Evolutionary conservation across 129 eudicot species (phyloP).

Genomic region (Saposhnikovia divaricata): DNA sequence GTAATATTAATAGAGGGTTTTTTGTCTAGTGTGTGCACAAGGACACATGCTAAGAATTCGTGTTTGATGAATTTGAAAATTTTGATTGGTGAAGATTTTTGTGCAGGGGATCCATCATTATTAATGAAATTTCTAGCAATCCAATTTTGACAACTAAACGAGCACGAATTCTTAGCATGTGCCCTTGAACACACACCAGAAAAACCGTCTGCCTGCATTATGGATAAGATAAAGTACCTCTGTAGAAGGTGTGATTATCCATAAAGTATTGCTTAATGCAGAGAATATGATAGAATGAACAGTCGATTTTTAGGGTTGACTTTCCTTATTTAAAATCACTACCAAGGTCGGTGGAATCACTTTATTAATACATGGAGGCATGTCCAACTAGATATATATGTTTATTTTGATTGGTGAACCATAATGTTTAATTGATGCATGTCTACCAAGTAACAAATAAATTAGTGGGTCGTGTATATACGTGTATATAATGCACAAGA

Average conservation of each 20-base stretch:
- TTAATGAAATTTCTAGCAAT: no score
- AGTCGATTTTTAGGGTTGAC: conserved; percentile 4
- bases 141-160: no score
- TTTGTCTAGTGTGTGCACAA: no score
- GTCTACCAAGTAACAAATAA: background rate
- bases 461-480: background rate
- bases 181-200: no score
- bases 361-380: background rate
- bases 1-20: background rate
- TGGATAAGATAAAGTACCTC: background rate
- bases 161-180: no score
- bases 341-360: background rate
- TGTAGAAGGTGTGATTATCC: background rate
- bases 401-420: background rate
- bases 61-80: no score
- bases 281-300: background rate
- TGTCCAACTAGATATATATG: background rate
- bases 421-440: background rate
- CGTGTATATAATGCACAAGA: background rate
- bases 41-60: no score
- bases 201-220: background rate
- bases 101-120: no score
- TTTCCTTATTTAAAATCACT: background rate
- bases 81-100: no score
- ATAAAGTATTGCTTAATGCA: background rate